Percentiles rank a stretch among this genome's conserved stretches.
Evolutionary conservation across 2,329 filamentous ascomycete genomes (phyloP).

Genomic region (Trichophyton simii): DNA sequence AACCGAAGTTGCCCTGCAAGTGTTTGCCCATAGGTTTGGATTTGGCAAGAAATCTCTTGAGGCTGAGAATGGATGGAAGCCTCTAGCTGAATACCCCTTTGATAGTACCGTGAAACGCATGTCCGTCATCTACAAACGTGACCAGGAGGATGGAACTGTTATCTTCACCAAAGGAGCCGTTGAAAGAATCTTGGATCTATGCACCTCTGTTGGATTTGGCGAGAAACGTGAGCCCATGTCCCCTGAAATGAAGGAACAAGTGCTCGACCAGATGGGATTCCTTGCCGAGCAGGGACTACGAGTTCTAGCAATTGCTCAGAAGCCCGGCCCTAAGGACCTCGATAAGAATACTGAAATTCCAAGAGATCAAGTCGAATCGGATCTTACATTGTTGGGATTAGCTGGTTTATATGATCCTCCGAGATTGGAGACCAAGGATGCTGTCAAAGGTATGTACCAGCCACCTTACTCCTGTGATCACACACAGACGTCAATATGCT

Average conservation of each 20-base stretch:
- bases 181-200: slow-evolving; percentile 33
- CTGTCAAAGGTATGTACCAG: slow-evolving; percentile 30
- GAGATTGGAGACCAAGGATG: slow-evolving; percentile 44
- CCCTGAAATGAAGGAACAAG: slow-evolving; percentile 30
- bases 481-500: not conserved
- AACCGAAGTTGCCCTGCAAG: slow-evolving; percentile 55
- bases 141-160: slow-evolving; percentile 23
- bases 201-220: slow-evolving; percentile 35
- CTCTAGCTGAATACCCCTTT: slow-evolving; percentile 52
- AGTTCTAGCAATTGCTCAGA: slow-evolving; percentile 45
- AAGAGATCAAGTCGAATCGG: slow-evolving; percentile 40
- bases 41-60: slow-evolving; percentile 35
- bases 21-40: slow-evolving; percentile 51
- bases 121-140: slow-evolving; percentile 46
- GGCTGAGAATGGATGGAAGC: slow-evolving; percentile 34
- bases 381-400: slow-evolving; percentile 46
- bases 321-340: slow-evolving; percentile 18
- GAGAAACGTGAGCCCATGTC: slow-evolving; percentile 31
- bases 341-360: slow-evolving; percentile 25
- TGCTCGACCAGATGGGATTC: slow-evolving; percentile 44
- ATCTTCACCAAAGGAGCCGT: slow-evolving; percentile 34
- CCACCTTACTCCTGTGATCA: not conserved
- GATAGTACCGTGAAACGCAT: slow-evolving; percentile 54
- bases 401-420: slow-evolving; percentile 52
- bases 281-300: slow-evolving; percentile 48